Conservation (phyloP, 305 asterid genomes). For the Fraxinus sp. region DNA sequence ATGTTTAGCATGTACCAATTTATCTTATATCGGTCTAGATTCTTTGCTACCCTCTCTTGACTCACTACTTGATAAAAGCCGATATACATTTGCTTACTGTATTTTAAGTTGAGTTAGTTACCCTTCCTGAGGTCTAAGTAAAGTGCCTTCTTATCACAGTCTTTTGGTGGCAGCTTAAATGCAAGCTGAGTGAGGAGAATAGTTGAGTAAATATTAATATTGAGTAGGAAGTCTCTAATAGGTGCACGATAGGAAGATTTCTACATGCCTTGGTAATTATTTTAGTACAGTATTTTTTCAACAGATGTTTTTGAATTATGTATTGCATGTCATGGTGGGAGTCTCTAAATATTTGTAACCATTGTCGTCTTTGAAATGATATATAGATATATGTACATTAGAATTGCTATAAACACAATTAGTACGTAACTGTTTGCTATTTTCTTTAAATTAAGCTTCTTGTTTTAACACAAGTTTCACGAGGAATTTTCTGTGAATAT, state of each 20-base stretch:
- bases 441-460: background rate
- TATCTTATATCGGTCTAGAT: background rate
- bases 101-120: background rate
- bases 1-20: background rate
- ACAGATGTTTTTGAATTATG: background rate
- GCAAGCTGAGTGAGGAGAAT: background rate
- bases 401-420: background rate
- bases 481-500: background rate
- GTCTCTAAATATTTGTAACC: background rate
- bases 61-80: background rate
- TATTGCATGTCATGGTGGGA: background rate
- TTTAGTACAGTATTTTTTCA: background rate
- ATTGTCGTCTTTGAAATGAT: conserved; percentile 12
- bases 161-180: background rate
- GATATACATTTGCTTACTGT: background rate
- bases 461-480: background rate
- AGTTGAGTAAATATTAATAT: background rate
- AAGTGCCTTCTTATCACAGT: background rate
- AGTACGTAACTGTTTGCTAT: background rate
- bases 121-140: background rate
- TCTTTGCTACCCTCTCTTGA: conserved; percentile 1
- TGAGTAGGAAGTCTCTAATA: conserved; percentile 8
- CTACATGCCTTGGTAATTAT: background rate
- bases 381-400: conserved; percentile 17
- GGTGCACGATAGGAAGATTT: background rate